Evolutionary conservation across 2,329 filamentous ascomycete genomes (phyloP).

Genomic region (Coniochaeta sp.): DNA sequence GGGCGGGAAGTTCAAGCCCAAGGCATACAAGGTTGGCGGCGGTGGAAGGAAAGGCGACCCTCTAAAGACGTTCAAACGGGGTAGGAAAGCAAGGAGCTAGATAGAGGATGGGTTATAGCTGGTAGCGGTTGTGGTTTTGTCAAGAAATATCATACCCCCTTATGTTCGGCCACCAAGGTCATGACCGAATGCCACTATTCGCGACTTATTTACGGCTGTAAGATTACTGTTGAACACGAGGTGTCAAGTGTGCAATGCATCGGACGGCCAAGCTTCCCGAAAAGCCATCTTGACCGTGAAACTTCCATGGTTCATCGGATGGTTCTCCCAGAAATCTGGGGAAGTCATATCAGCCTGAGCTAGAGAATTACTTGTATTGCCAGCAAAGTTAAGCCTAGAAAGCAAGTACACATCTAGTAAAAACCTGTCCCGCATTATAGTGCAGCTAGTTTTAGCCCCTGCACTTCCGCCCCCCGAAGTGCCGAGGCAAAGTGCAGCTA

Average conservation of each 20-base stretch:
- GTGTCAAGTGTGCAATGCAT: not conserved
- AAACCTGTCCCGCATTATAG: not conserved
- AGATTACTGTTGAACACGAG: not conserved
- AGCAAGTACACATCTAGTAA: not conserved
- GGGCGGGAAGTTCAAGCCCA: constrained; percentile 11
- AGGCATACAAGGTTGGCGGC: constrained; percentile 1
- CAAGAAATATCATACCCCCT: not conserved
- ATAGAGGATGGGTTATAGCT: not conserved
- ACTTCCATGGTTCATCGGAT: not conserved
- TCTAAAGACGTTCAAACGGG: not conserved
- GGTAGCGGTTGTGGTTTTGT: not conserved
- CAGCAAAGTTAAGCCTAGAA: not conserved
- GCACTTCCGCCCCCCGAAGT: constrained; percentile 3
- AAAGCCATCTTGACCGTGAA: not conserved
- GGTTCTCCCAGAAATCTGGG: not conserved
- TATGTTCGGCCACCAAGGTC: not conserved
- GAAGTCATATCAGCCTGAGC: not conserved
- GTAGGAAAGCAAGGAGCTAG: not conserved
- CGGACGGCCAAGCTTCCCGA: not conserved
- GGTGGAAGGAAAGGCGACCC: constrained; percentile 3
- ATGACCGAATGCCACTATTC: not conserved
- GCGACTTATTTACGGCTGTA: too few species aligned
- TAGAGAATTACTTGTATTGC: not conserved
- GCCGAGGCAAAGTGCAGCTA: constrained; percentile 14
- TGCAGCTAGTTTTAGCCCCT: not conserved